Base-by-base conservation (phyloP, 2,329 filamentous ascomycete species). In the Sarocladium strictum region DNA sequence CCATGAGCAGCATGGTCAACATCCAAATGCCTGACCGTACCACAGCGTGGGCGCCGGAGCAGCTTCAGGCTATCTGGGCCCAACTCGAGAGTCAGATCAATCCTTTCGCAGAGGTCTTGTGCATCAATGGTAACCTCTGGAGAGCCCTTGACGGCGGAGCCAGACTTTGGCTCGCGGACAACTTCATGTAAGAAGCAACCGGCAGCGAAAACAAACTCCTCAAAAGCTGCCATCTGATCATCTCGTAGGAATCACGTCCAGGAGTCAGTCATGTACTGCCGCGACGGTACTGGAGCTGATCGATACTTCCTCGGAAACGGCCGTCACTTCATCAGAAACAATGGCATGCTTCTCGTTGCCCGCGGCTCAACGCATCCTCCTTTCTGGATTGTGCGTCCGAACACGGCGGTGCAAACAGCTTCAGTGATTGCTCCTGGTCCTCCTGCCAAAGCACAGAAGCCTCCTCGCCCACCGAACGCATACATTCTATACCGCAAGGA, bases 401-500 rank as follows among this genome's bases (percentile, higher is more conserved):
- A 60, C 54, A 15, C 43, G 56, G 7, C 54, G 55, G 11, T 26
- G 57, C 17, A 53, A 54, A 26, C 38, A 41, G n/a, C 51, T 41
- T 14, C 12, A n/a, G 35, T 53, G n/a, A 24, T 35, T 27, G 52
- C 61, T 35, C 27, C 55, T 7, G 17, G 51, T 10, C 54, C 56
- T 26, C 53, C 58, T 12, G 14, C 51, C 17, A 61, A 61, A 21
- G 41, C 54, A 35, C 15, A 60, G 59, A 63, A 66, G 56, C 64
- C 72, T 49, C 69, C 66, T 19, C 69, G 71, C 6, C 72, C 72
- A 24, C 67, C 70, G 15, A 74, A 75, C 58, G 69, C 70, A 4
- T 75, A 69, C 62, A 74, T 75, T 37, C 59, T 74, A 17, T 74
- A 72, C 50, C 72, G 72, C 57, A 69, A 69, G 56, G 69, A 72